phyloP scores from a whole-genome alignment of 139 green algal species.

The Choricystis sp. region DNA sequence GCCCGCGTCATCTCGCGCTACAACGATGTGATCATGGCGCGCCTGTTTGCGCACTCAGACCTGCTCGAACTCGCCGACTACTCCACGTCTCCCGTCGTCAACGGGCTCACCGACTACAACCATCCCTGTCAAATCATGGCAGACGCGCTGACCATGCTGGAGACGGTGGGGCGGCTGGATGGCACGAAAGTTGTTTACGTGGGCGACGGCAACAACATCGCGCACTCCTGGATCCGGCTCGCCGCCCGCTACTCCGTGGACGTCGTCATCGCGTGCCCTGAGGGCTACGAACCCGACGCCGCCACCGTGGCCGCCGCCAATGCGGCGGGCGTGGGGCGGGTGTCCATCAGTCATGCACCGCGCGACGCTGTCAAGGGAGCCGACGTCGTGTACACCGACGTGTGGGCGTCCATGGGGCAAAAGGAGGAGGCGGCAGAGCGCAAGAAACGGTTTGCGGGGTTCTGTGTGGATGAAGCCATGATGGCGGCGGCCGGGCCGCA shows the following conservation, averaged over 20 bases:
- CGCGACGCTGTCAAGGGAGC: constrained; percentile 71
- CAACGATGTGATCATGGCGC: constrained; percentile 98
- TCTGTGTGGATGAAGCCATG: constrained; percentile 72
- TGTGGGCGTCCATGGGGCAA: constrained; percentile 98
- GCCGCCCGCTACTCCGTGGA: constrained; percentile 72
- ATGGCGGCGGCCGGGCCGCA: constrained; percentile 74
- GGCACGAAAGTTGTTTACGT: constrained; percentile 83
- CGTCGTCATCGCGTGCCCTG: constrained; percentile 83
- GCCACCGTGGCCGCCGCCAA: constrained; percentile 53
- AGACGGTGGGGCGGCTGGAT: constrained; percentile 57
- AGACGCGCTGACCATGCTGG: constrained; percentile 83
- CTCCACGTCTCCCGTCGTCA: constrained; percentile 75
- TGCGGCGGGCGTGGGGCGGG: constrained; percentile 27
- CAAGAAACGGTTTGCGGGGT: constrained; percentile 65
- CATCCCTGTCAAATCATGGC: constrained; percentile 98
- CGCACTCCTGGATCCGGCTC: constrained; percentile 86
- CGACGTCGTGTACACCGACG: constrained; percentile 95
- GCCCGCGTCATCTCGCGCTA: constrained; percentile 74
- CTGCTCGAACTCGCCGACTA: constrained; percentile 81
- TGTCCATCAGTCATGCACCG: constrained; percentile 44
- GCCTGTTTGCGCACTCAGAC: constrained; percentile 89
- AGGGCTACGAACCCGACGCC: constrained; percentile 74
- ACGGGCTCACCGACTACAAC: constrained; percentile 99
- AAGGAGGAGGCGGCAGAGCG: constrained; percentile 83
- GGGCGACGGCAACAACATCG: constrained; percentile 99